Evolutionary conservation across 805 yeast genomes (phyloP).

Genomic region (Starmerella cellae): DNA sequence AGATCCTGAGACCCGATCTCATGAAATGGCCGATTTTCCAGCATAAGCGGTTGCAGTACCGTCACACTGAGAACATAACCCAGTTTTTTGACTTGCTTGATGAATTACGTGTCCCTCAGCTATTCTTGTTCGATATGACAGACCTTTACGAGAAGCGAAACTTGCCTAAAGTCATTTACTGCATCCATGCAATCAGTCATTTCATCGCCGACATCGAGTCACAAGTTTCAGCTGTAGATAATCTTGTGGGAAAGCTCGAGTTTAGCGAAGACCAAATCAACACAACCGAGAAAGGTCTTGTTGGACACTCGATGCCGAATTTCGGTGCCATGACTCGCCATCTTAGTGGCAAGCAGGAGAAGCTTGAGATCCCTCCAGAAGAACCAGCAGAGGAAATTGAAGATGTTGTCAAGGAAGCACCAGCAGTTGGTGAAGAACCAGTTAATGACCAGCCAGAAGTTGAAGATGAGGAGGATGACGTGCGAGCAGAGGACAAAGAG

Average conservation of each 20-base stretch:
- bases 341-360: slow-evolving; percentile 21
- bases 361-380: slow-evolving; percentile 2
- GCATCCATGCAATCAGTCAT: slow-evolving; percentile 76
- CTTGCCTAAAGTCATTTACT: slow-evolving; percentile 85
- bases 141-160: slow-evolving; percentile 87
- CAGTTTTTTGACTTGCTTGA: slow-evolving; percentile 58
- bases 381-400: neutral
- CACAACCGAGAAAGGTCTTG: slow-evolving; percentile 47
- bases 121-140: slow-evolving; percentile 80
- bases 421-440: neutral
- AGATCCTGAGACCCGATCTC: slow-evolving; percentile 52
- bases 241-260: slow-evolving; percentile 46
- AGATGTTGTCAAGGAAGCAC: neutral
- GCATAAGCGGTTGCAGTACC: slow-evolving; percentile 60
- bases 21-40: slow-evolving; percentile 40
- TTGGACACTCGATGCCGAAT: slow-evolving; percentile 62
- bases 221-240: slow-evolving; percentile 39
- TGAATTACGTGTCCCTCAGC: slow-evolving; percentile 64
- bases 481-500: neutral
- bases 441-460: neutral
- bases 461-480: neutral
- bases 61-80: slow-evolving; percentile 87
- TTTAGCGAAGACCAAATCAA: slow-evolving; percentile 59
- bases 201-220: slow-evolving; percentile 49
- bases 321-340: slow-evolving; percentile 44